Percentiles rank a stretch among this genome's conserved stretches.
phyloP scores from a whole-genome alignment of 106 monocot species.

The Dactylorhiza incarnata region DNA sequence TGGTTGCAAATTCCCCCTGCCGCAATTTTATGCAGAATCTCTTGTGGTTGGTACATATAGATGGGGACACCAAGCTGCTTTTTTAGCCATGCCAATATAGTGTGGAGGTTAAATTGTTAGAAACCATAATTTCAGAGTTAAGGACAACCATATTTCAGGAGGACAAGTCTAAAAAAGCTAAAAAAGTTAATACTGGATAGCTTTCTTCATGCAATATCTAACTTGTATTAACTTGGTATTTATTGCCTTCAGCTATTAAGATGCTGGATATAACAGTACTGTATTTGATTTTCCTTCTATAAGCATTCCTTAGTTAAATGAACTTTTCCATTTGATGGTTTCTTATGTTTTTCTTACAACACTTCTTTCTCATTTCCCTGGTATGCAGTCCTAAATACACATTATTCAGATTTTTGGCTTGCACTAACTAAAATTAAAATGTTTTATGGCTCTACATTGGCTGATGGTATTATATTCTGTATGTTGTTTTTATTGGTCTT shows the following conservation, averaged over 20 bases:
- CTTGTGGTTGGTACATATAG: no score
- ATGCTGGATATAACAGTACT: neutral
- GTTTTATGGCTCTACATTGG: neutral
- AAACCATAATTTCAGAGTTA: no score
- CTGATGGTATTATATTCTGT: neutral
- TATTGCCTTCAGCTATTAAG: neutral
- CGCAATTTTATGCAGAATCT: no score
- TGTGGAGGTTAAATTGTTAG: no score
- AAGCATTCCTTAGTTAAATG: neutral
- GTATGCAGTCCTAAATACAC: slow-evolving; percentile 13
- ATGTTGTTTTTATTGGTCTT: neutral
- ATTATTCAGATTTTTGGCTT: neutral
- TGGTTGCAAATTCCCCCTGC: no score
- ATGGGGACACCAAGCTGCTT: no score
- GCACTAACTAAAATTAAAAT: neutral
- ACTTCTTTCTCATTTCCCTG: slow-evolving; percentile 60
- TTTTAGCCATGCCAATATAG: no score
- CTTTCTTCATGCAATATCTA: neutral
- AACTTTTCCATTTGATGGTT: slow-evolving; percentile 42
- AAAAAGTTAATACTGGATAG: neutral
- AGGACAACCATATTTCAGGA: no score
- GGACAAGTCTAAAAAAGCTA: no score
- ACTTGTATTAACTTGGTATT: no score
- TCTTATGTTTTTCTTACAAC: slow-evolving; percentile 82
- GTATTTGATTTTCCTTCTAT: neutral